Conservation (phyloP, 495 filamentous ascomycete genomes). For the Penicillium desertorum region DNA sequence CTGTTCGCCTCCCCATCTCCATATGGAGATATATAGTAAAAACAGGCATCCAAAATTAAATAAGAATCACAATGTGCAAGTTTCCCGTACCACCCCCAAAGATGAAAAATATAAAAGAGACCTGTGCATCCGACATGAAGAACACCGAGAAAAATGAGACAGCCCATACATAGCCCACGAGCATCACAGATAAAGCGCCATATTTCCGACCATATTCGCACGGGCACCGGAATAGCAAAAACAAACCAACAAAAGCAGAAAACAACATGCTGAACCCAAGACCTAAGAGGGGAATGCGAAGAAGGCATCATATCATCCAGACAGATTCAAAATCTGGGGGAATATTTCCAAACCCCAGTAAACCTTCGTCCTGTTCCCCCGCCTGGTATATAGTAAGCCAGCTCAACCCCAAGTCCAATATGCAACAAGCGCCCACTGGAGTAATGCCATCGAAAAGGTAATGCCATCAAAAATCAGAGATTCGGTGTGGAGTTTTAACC, state of each 20-base stretch:
- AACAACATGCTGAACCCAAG: constrained; percentile 4
- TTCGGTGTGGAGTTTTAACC: constrained; percentile 47
- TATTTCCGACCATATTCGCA: constrained; percentile 19
- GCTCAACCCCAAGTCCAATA: constrained; percentile 10
- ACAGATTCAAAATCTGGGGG: not conserved
- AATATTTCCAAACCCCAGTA: not conserved
- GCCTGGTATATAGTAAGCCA: not conserved
- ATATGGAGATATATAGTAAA: constrained; percentile 6
- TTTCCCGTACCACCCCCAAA: constrained; percentile 9
- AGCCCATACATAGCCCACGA: constrained; percentile 11
- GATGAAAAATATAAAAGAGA: constrained; percentile 11
- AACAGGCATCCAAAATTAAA: constrained; percentile 10
- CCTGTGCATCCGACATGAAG: constrained; percentile 20
- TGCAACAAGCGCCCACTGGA: constrained; percentile 2
- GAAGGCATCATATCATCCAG: constrained; percentile 3
- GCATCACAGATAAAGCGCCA: constrained; percentile 22
- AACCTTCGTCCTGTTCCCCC: not conserved
- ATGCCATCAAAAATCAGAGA: not conserved
- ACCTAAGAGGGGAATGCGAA: not conserved
- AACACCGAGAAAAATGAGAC: constrained; percentile 25
- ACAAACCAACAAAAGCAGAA: not conserved
- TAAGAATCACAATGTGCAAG: constrained; percentile 11
- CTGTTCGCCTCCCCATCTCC: constrained; percentile 14
- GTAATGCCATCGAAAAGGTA: constrained; percentile 1
- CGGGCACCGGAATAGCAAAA: constrained; percentile 5